Percentiles rank a stretch among this genome's conserved stretches.
Conservation (phyloP, 805 yeast species). For the Ogataea saltuana region DNA sequence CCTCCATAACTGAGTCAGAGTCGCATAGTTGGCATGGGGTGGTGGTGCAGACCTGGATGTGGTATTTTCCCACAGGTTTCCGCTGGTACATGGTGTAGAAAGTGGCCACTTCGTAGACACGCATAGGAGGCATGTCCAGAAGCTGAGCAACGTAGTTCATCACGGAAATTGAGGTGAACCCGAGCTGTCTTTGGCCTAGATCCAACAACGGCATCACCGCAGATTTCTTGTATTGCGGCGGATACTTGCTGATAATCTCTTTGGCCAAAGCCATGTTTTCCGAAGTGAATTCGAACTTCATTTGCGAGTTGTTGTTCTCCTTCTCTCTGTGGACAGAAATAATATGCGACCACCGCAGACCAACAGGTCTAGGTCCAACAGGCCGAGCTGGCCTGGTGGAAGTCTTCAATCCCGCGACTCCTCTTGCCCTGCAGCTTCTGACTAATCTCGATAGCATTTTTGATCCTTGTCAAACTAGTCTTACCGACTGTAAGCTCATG, state of each 20-base stretch:
- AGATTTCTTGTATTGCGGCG: constrained; percentile 82
- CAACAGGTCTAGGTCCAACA: neutral
- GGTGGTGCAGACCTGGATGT: constrained; percentile 84
- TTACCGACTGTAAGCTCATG: too few species aligned
- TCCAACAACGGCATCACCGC: constrained; percentile 88
- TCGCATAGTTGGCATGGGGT: constrained; percentile 88
- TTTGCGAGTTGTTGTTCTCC: constrained; percentile 60
- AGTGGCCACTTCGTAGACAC: constrained; percentile 91
- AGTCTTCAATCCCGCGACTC: neutral
- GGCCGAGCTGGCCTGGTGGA: neutral
- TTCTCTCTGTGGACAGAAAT: constrained; percentile 72
- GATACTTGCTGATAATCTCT: constrained; percentile 75
- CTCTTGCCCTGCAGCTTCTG: constrained; percentile 6
- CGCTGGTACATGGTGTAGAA: constrained; percentile 91
- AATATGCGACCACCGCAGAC: constrained; percentile 32
- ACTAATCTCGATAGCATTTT: constrained; percentile 11
- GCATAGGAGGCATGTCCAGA: constrained; percentile 89
- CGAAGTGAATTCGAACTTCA: constrained; percentile 70
- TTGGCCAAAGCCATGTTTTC: constrained; percentile 71
- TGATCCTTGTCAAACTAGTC: neutral
- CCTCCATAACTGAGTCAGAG: constrained; percentile 74
- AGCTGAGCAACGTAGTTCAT: constrained; percentile 88
- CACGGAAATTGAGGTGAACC: constrained; percentile 81
- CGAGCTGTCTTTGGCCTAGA: constrained; percentile 83
- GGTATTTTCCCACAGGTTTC: constrained; percentile 81